These are phyloP conservation scores for Fraxinus pennsylvanica DNA, from an alignment of 257 asterid species.

Conservation along the genomic window DNA sequence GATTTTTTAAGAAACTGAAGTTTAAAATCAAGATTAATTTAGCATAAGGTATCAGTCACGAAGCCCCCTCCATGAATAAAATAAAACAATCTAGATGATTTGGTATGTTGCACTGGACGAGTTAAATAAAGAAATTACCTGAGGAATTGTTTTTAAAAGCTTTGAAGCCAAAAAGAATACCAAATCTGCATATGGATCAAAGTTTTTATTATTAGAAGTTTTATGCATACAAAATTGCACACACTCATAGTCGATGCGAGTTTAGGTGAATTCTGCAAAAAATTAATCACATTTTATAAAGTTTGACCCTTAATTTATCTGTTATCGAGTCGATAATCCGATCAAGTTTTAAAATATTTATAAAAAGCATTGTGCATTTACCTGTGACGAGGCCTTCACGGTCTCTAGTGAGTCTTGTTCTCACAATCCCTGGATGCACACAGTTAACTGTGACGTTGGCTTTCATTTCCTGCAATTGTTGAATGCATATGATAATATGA, in stretches of 20 bases:
- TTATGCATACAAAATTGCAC: not conserved
- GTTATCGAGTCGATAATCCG: too few relatives aligned
- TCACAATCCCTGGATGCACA: conserved; percentile 94
- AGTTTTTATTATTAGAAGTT: not conserved
- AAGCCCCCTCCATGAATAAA: too few relatives aligned
- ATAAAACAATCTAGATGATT: too few relatives aligned
- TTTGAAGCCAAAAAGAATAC: conserved; percentile 86
- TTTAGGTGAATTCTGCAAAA: too few relatives aligned
- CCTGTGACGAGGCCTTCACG: conserved; percentile 90
- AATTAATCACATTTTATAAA: too few relatives aligned
- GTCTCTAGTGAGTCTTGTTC: conserved; percentile 89
- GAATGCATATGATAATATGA: not conserved
- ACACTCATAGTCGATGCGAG: too few relatives aligned
- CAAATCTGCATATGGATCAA: conserved; percentile 51
- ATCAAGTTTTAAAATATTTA: too few relatives aligned
- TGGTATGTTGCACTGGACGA: too few relatives aligned
- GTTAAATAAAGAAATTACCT: conserved; percentile 42
- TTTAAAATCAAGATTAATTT: too few relatives aligned
- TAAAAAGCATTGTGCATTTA: conserved; percentile 19
- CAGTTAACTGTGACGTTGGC: conserved; percentile 93
- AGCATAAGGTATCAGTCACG: too few relatives aligned
- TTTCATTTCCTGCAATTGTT: conserved; percentile 64
- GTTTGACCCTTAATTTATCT: too few relatives aligned
- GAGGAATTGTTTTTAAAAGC: conserved; percentile 84
- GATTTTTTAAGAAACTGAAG: not conserved